Percentiles rank a stretch among this genome's conserved stretches.
Evolutionary conservation across 2,329 filamentous ascomycete genomes (phyloP).

Genomic region (Colletotrichum cereale): DNA sequence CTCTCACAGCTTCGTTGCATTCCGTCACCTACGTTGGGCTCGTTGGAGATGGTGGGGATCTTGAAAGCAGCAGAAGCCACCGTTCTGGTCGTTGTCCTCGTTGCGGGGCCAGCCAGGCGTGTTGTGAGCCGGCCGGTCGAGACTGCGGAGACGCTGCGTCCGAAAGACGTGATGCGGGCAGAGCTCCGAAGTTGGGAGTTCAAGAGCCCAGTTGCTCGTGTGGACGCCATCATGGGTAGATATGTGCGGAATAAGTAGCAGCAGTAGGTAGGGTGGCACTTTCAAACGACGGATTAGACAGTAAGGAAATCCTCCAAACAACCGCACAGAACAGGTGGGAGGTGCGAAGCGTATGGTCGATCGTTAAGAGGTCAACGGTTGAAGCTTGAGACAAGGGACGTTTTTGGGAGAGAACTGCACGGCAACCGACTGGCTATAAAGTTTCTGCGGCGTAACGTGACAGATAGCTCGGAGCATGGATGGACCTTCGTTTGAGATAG

Average conservation of each 20-base stretch:
- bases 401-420: not conserved
- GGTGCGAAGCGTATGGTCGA: not conserved
- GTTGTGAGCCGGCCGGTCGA: constrained; percentile 12
- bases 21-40: constrained; percentile 85
- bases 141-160: constrained; percentile 14
- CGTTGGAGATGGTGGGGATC: constrained; percentile 87
- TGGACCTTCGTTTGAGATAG: constrained; percentile 17
- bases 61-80: constrained; percentile 86
- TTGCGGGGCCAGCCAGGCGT: constrained; percentile 38
- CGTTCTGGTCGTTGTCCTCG: constrained; percentile 49
- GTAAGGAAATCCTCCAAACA: not conserved
- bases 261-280: not conserved
- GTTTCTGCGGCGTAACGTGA: constrained; percentile 17
- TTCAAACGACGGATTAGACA: not conserved
- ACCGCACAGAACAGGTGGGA: not conserved
- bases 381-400: not conserved
- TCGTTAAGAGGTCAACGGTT: not conserved
- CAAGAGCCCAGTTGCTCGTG: constrained; percentile 36
- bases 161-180: constrained; percentile 26
- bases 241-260: not conserved
- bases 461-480: constrained; percentile 24
- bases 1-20: constrained; percentile 8
- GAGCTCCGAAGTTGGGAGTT: constrained; percentile 39
- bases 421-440: constrained; percentile 29
- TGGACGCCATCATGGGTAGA: constrained; percentile 33